A percentile compares a stretch with the other conserved stretches of the same genome.
These are phyloP conservation scores for Gryganskiella cystojenkinii DNA, from an alignment of 192 early-diverging fungal genomes.

Conservation along the genomic window DNA sequence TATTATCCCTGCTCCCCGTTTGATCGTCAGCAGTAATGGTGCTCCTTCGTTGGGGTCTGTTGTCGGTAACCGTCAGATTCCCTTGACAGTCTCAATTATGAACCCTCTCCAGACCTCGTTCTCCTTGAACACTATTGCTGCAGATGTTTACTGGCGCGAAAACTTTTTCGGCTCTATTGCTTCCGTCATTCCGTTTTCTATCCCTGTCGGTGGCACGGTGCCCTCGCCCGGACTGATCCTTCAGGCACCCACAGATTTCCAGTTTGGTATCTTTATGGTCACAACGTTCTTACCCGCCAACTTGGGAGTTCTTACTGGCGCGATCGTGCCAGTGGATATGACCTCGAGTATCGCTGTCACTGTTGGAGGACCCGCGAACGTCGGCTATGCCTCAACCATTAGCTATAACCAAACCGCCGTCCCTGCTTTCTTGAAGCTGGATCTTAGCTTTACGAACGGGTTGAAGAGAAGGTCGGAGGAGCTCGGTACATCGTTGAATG, in stretches of 20 bases:
- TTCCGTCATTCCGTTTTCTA: slow-evolving; percentile 1
- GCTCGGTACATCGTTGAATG: background rate
- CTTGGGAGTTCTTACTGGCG: slow-evolving; percentile 23
- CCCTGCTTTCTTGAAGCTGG: slow-evolving; percentile 40
- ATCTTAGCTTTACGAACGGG: slow-evolving; percentile 9
- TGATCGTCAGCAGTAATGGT: slow-evolving; percentile 23
- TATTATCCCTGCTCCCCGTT: slow-evolving; percentile 30
- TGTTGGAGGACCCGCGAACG: slow-evolving; percentile 16
- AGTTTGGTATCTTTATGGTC: slow-evolving; percentile 38
- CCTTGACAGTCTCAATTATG: slow-evolving; percentile 13
- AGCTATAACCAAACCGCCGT: slow-evolving; percentile 31
- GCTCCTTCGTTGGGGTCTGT: slow-evolving; percentile 22
- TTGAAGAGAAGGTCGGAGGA: slow-evolving; percentile 11
- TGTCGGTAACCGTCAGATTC: slow-evolving; percentile 38
- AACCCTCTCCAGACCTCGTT: slow-evolving; percentile 34
- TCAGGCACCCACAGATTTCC: slow-evolving; percentile 23
- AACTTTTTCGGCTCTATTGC: slow-evolving; percentile 29
- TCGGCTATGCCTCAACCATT: slow-evolving; percentile 13
- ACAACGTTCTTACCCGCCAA: slow-evolving; percentile 28
- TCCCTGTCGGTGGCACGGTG: slow-evolving; percentile 9
- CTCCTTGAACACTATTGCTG: slow-evolving; percentile 6
- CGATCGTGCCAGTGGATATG: slow-evolving; percentile 22
- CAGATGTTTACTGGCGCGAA: slow-evolving; percentile 25
- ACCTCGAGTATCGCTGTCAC: slow-evolving; percentile 18
- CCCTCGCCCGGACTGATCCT: slow-evolving; percentile 20